These are phyloP conservation scores for Mangifera indica DNA, from an alignment of 345 rosid genomes.

Conservation along the genomic window DNA sequence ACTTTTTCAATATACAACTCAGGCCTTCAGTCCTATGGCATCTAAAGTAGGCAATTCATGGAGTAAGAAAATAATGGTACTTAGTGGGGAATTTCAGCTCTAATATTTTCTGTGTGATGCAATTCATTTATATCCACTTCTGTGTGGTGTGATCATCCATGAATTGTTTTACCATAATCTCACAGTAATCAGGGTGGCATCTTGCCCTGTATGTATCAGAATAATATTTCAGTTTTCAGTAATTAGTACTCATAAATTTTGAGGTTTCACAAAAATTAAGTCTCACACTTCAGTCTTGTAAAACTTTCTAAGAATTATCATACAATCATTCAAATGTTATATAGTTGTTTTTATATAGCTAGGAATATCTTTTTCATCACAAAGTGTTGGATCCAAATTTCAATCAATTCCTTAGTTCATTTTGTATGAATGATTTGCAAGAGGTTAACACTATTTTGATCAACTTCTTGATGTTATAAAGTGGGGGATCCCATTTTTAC, in stretches of 20 bases:
- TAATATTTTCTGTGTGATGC: not conserved
- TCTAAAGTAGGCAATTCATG: not conserved
- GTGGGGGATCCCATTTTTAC: not conserved
- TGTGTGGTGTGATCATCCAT: not conserved
- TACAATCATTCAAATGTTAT: not conserved
- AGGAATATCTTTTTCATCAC: not conserved
- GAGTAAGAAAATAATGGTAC: not conserved
- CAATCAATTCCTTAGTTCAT: not conserved
- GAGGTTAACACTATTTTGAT: not conserved
- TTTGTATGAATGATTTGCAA: not conserved
- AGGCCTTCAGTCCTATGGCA: not conserved
- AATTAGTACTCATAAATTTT: not conserved
- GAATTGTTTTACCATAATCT: not conserved
- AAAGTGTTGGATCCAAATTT: not conserved
- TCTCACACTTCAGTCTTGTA: not conserved
- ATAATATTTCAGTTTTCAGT: not conserved
- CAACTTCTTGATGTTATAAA: not conserved
- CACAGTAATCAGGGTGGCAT: not conserved
- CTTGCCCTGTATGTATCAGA: too few relatives aligned
- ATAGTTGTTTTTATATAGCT: too few relatives aligned
- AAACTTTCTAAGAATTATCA: not conserved
- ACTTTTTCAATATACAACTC: not conserved
- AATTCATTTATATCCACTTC: conserved; percentile 3
- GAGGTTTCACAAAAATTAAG: not conserved
- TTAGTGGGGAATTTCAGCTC: not conserved